Evolutionary conservation across 192 early-diverging fungal genomes (phyloP), one percentile per base, ranked within the genome.

Genomic region (Chytriomyces sp.): DNA sequence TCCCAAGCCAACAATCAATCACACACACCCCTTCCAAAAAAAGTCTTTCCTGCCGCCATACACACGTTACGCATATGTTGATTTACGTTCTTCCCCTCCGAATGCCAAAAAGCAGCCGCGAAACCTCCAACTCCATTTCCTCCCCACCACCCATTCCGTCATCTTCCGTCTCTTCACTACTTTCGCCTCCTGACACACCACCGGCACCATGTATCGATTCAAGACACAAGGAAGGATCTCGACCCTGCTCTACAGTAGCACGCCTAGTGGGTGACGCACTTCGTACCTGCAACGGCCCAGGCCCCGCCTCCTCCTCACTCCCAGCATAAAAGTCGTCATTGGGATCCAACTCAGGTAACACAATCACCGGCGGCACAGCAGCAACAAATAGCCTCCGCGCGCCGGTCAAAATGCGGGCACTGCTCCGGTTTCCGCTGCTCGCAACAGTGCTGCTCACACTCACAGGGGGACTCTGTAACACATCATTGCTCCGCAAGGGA

Each of bases 271-370:
- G 54, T 25, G 54, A 28, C 7, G 54, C 30, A 6, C 33, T 60
- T 7, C 54, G 54, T 56, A 6, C 28, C 26, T 56, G 54, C 22
- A 19, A 25, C 22, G n/a, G 8, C 22, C n/a, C 22, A 60, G 7
- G 5, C 58, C 14, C 32, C 31, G 31, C 1, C 33, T 60, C 58
- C 10, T n/a, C n/a, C n/a, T 60, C 58, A 22, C 58, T 60, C 19
- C 31, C 33, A 17, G 58, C 26, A 60, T 60, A 60, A 34, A 60
- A 60, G 14, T 28, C 58, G 31, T 60, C 58, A 34, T 60, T 60
- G 33, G 31, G 32, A 22, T 60, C 58, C 7, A 60, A 36, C 31
- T 60, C 58, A 36, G 58, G 58, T 6, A 60, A 22, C 5, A 60
- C 31, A 33, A 60, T 60, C 33, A n/a, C n/a, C n/a, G n/a, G n/a